Evolutionary conservation across 176 grass and related monocot genomes (phyloP), one percentile per base, ranked within the genome.

Genomic region (Aegilops sharonensis): DNA sequence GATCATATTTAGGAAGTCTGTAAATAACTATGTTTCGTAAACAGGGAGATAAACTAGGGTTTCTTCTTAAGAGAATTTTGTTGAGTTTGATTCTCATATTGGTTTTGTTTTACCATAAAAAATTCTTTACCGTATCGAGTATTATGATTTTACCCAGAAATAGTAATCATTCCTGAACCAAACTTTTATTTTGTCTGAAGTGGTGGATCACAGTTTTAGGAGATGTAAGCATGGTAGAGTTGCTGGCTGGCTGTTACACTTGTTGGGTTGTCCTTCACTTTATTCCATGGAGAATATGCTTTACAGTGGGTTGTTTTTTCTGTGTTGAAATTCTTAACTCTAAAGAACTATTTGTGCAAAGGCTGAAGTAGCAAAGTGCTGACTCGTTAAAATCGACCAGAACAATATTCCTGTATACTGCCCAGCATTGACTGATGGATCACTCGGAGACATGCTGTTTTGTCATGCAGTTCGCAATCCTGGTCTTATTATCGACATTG

Each of bases 401-500:
- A 94, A 95, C 78, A 81, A 84, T 67, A 93, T 98, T 48, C 88
- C 90, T 86, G 93, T 98, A 52, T 98, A 93, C 86, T 95, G 96
- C 69, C 96, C 93, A 13, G 81, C 89, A 52, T 83, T 98, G 84
- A 98, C 96, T 65, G 96, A 98, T 95, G 96, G 96, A 86, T 98
- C 96, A 84, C 78, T 98, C 15, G 96, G 96, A 59, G 96, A 95
- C 88, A 98, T 98, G 93, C 24, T 98, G 36, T 98, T 94, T 59
- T 95, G 96, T 83, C 96, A 98, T 67, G 87, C 96, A 84, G 90
- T 98, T 47, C 88, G 72, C 45, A 95, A 87, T 76, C 96, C 91
- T 88, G 96, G 96, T 85, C 88, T 98, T 86, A 74, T 95, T 78
- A 91, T 98, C 83, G 96, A 98, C 71, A 98, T 95, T 73, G 96